Evolutionary conservation across 495 filamentous ascomycete species (phyloP).

Genomic region (Endocarpon pusillum): DNA sequence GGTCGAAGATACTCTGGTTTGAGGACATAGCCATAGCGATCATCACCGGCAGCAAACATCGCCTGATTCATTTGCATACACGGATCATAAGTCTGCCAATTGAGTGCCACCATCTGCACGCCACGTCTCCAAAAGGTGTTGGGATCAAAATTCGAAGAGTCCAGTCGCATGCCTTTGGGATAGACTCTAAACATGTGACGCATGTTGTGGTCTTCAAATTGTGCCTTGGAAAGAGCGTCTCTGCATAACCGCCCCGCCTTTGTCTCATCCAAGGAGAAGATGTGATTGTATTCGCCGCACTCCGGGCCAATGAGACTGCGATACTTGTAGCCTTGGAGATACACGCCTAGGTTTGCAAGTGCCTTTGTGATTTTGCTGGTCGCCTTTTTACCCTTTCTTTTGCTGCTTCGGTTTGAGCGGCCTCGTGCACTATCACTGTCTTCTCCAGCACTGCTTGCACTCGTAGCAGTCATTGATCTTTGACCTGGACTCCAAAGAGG

Average conservation of each 20-base stretch:
- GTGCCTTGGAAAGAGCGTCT: constrained; percentile 47
- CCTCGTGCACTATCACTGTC: constrained; percentile 38
- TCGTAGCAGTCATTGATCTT: constrained; percentile 37
- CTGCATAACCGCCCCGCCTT: constrained; percentile 65
- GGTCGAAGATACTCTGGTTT: constrained; percentile 74
- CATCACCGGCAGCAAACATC: constrained; percentile 89
- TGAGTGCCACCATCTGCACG: constrained; percentile 90
- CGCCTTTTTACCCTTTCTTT: constrained; percentile 39
- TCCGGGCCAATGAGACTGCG: constrained; percentile 54
- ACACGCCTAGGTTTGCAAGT: constrained; percentile 75
- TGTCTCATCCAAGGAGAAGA: constrained; percentile 81
- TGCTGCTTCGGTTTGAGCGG: constrained; percentile 19
- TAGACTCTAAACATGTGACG: constrained; percentile 88
- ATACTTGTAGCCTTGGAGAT: constrained; percentile 76
- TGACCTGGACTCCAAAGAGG: constrained; percentile 25
- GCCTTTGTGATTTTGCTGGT: constrained; percentile 74
- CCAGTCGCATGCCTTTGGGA: constrained; percentile 59
- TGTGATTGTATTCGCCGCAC: constrained; percentile 73
- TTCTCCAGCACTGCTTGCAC: constrained; percentile 42
- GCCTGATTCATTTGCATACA: constrained; percentile 92
- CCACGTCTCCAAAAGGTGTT: constrained; percentile 83
- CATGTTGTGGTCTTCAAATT: constrained; percentile 78
- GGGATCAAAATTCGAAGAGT: constrained; percentile 85
- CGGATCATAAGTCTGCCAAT: constrained; percentile 96
- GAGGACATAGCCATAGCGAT: constrained; percentile 78